Evolutionary conservation across 2,329 filamentous ascomycete genomes (phyloP), one percentile per base, ranked within the genome.

Genomic region (Aureobasidium musti): DNA sequence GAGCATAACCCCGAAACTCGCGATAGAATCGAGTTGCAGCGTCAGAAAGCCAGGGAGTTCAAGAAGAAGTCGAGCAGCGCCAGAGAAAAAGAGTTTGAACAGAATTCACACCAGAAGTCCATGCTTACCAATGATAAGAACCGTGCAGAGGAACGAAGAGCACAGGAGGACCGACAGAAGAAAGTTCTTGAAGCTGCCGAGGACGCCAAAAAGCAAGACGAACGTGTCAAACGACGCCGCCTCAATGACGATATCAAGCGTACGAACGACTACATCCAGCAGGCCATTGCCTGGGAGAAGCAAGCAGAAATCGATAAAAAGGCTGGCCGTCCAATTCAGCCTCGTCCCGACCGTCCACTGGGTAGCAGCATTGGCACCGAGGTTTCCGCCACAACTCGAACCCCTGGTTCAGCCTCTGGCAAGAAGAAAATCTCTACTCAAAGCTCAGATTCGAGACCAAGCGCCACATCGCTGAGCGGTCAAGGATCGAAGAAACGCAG

Each of bases 341-440:
- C 65, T 26, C 47, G 43, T 19, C 65, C 65, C 1, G 14, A n/a
- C 1, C 65, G 35, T 28, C 65, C 65, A 13, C n/a, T 54, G 5
- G 65, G 65, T 2, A 67, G 65, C 47, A 35, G 28, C 19, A 67
- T 67, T 28, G 65, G 65, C 3, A 67, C 65, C 10, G 65, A 67
- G 19, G 19, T 67, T 3, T 21, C 28, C 8, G 19, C 35, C 13
- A 52, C 60, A n/a, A 33, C 21, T 41, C 33, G 10, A 10, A 52
- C 59, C 6, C 23, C 45, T 26, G 17, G 26, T n/a, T 17, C 35
- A 23, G 30, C 17, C 1, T 21, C 23, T 7, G 28, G 3, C 4
- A 30, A n/a, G 6, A 43, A 50, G 23, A 30, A 41, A 7, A 17
- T 8, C 11, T 4, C 14, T n/a, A 3, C 33, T 2, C 3, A 7